Percentiles rank a stretch among this genome's conserved stretches.
phyloP scores from a whole-genome alignment of 176 grass and related monocot species.

The Eremochloa ophiuroides region DNA sequence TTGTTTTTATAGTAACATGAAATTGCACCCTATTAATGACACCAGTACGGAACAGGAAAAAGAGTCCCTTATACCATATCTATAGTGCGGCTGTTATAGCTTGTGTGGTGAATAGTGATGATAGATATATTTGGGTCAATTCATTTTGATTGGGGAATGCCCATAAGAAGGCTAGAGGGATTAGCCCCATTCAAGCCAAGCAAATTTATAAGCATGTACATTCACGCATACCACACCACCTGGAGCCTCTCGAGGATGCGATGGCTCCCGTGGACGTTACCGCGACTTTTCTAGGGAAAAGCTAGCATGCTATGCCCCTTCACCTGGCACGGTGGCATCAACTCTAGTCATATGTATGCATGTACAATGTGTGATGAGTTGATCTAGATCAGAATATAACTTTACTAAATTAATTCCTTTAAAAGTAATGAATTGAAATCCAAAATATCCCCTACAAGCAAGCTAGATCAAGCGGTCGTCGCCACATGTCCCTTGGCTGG shows the following conservation, averaged over 20 bases:
- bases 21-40: too few species aligned
- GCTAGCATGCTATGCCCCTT: not conserved
- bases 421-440: not conserved
- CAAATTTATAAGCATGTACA: not conserved
- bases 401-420: not conserved
- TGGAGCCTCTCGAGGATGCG: not conserved
- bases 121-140: too few species aligned
- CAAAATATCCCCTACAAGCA: too few species aligned
- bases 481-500: not conserved
- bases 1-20: too few species aligned
- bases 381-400: not conserved
- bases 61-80: too few species aligned
- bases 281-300: not conserved
- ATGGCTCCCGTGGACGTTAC: not conserved
- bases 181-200: not conserved
- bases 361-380: not conserved
- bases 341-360: too few species aligned
- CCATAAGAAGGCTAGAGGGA: not conserved
- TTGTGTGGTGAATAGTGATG: not conserved
- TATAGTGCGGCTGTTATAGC: too few species aligned
- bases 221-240: not conserved
- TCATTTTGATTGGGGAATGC: not conserved
- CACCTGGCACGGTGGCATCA: too few species aligned
- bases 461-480: not conserved
- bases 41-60: too few species aligned